These are phyloP conservation scores for Gypsophila paniculata DNA, from an alignment of 179 eudicot genomes.

Conservation along the genomic window DNA sequence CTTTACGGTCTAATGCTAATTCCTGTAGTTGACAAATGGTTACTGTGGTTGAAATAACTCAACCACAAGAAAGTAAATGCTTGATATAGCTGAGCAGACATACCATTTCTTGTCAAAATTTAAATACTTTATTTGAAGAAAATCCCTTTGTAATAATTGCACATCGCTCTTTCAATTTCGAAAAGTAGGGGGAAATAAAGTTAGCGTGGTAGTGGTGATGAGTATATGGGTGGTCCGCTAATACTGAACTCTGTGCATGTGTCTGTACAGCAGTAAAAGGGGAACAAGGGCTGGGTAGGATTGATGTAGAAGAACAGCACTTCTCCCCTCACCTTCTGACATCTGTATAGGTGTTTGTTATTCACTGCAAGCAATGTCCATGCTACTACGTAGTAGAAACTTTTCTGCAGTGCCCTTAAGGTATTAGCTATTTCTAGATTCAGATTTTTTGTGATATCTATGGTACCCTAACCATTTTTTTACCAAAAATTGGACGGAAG, in stretches of 20 bases:
- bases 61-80: neutral
- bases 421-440: neutral
- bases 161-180: neutral
- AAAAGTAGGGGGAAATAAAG: neutral
- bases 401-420: neutral
- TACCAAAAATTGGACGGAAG: neutral
- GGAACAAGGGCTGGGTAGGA: slow-evolving; percentile 1
- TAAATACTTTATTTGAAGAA: neutral
- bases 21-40: neutral
- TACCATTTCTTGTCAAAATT: neutral
- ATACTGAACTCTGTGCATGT: neutral
- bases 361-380: neutral
- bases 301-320: neutral
- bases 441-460: neutral
- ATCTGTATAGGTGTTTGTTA: neutral
- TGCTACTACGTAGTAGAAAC: neutral
- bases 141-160: neutral
- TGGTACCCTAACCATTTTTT: neutral
- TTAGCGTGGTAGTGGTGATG: neutral
- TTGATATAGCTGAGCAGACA: neutral
- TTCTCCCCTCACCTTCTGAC: slow-evolving; percentile 6
- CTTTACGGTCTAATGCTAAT: neutral
- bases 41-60: slow-evolving; percentile 3
- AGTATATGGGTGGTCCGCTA: neutral
- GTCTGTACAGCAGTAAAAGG: slow-evolving; percentile 2